Percentiles rank a stretch among this genome's conserved stretches.
Evolutionary conservation across 1,139 yeast genomes (phyloP).

Genomic region (Sugiyamaella novakii): DNA sequence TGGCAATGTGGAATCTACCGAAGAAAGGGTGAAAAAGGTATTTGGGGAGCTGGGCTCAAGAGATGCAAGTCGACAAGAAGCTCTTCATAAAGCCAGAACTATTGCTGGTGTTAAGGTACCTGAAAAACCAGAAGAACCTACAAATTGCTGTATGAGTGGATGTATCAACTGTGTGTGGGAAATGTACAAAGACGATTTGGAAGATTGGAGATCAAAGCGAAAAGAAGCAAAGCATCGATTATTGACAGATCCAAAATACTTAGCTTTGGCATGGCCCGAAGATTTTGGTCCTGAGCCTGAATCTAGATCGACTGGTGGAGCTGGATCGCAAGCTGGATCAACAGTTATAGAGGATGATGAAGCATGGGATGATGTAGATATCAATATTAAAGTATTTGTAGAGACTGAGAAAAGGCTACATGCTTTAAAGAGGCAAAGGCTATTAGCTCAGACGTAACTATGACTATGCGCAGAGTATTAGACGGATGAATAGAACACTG

Average conservation of each 20-base stretch:
- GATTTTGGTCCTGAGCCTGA: conserved; percentile 74
- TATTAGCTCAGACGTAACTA: background rate
- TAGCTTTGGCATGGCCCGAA: conserved; percentile 67
- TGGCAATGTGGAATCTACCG: conserved; percentile 25
- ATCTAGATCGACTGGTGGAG: conserved; percentile 28
- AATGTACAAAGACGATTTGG: conserved; percentile 79
- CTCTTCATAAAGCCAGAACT: conserved; percentile 36
- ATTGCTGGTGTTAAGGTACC: conserved; percentile 81
- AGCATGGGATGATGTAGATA: conserved; percentile 71
- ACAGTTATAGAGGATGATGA: conserved; percentile 43
- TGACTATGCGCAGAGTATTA: too few relatives aligned
- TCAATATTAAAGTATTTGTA: conserved; percentile 78
- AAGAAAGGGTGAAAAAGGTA: conserved; percentile 29
- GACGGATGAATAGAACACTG: too few relatives aligned
- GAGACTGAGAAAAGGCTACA: conserved; percentile 56
- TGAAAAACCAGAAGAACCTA: conserved; percentile 81
- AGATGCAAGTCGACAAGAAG: conserved; percentile 38
- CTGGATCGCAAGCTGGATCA: conserved; percentile 1
- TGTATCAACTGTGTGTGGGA: conserved; percentile 98
- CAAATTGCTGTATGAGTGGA: conserved; percentile 97
- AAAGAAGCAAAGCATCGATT: conserved; percentile 62
- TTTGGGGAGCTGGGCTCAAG: conserved; percentile 46
- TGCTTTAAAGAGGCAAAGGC: conserved; percentile 9
- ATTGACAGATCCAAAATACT: conserved; percentile 25
- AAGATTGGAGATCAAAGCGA: conserved; percentile 72